Conservation (phyloP, 2,329 filamentous ascomycete genomes). For the Hypoxylon sp. region DNA sequence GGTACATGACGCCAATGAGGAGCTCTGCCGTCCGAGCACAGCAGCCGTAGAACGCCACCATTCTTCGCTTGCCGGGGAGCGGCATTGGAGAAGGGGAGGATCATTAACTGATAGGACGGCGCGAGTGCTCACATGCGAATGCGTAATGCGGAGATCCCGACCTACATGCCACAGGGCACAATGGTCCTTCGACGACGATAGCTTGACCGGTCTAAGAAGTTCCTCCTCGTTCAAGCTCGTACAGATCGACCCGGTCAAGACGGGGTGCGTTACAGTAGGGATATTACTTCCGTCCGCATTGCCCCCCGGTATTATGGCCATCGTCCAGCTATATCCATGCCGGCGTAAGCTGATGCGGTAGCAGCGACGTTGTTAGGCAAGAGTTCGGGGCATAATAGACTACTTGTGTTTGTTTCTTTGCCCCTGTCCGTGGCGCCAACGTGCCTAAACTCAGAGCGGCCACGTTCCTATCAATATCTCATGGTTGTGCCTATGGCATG, state of each 20-base stretch:
- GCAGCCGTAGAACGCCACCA: conserved; percentile 10
- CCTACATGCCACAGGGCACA: neutral
- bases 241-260: neutral
- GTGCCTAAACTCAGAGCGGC: too few species aligned
- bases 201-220: neutral
- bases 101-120: conserved; percentile 11
- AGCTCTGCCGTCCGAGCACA: conserved; percentile 3
- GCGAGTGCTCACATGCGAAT: conserved; percentile 1
- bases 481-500: too few species aligned
- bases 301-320: neutral
- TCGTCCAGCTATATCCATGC: neutral
- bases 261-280: neutral
- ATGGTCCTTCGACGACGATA: neutral
- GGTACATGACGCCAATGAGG: conserved; percentile 20
- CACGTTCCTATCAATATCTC: too few species aligned
- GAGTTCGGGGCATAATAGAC: too few species aligned
- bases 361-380: too few species aligned
- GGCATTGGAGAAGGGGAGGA: conserved; percentile 1
- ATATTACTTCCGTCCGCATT: too few species aligned
- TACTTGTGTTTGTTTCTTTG: too few species aligned
- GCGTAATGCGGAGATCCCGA: conserved; percentile 14
- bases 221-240: neutral
- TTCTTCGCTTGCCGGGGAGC: conserved; percentile 1
- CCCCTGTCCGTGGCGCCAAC: too few species aligned
- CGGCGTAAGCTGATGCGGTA: too few species aligned